A percentile compares a stretch with the other conserved stretches of the same genome.
These are phyloP conservation scores for Pittosporum tobira DNA, from an alignment of 129 eudicot species.

Conservation along the genomic window DNA sequence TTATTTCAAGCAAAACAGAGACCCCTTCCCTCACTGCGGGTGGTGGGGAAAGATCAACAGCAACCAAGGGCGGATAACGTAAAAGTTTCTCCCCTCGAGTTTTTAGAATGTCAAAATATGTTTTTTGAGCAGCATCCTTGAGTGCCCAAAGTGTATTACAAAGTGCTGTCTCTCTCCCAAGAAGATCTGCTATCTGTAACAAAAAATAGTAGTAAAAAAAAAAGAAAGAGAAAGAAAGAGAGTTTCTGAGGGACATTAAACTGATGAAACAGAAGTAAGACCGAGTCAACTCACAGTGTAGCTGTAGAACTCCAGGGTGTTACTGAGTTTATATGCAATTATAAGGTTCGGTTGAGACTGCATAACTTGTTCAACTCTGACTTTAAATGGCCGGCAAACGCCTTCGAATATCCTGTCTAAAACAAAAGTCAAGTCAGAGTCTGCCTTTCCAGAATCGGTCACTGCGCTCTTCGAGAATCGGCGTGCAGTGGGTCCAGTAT, in stretches of 20 bases:
- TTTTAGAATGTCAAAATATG: conserved; percentile 82
- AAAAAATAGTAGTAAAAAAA: too few relatives aligned
- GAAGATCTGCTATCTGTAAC: conserved; percentile 71
- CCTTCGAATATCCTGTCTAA: conserved; percentile 97
- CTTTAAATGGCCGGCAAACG: conserved; percentile 92
- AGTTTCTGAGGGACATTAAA: background rate
- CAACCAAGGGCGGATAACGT: conserved; percentile 78
- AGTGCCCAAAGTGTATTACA: conserved; percentile 82
- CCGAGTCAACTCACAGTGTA: conserved; percentile 61
- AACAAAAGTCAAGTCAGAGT: conserved; percentile 77
- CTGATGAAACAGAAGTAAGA: background rate
- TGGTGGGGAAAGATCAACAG: conserved; percentile 97
- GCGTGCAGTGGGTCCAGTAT: conserved; percentile 70
- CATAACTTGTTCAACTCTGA: conserved; percentile 95
- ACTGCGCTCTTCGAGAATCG: conserved; percentile 45
- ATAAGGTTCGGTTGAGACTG: conserved; percentile 95
- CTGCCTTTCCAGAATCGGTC: conserved; percentile 44
- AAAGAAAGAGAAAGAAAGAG: background rate
- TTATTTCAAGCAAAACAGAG: conserved; percentile 64
- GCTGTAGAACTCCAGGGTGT: conserved; percentile 88
- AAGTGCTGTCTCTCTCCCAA: conserved; percentile 90
- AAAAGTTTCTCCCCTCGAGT: conserved; percentile 90
- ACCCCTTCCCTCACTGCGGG: conserved; percentile 88
- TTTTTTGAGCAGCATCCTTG: conserved; percentile 93
- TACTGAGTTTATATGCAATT: conserved; percentile 78